Evolutionary conservation across 495 filamentous ascomycete genomes (phyloP).

Genomic region (Acidiella bohemica): DNA sequence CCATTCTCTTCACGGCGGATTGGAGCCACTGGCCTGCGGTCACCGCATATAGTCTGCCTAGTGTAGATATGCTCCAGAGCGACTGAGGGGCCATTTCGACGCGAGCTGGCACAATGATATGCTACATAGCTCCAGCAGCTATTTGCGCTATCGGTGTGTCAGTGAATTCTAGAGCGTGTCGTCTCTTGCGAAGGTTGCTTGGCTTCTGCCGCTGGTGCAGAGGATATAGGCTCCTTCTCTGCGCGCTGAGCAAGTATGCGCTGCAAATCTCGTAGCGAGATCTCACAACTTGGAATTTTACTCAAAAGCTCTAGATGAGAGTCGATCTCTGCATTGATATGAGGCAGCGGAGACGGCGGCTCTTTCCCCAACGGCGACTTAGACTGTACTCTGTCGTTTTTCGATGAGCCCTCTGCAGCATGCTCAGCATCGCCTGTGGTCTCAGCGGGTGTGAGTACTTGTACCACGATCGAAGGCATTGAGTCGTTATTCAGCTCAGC

Average conservation of each 20-base stretch:
- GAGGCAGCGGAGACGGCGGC: not conserved
- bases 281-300: conserved; percentile 6
- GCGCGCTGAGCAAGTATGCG: not conserved
- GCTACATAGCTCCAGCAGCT: too few relatives aligned
- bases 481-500: too few relatives aligned
- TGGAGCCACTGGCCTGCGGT: conserved; percentile 24
- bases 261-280: conserved; percentile 5
- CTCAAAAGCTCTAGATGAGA: conserved; percentile 5
- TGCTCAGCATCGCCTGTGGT: too few relatives aligned
- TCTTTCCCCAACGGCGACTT: too few relatives aligned
- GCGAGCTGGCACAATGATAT: too few relatives aligned
- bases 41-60: conserved; percentile 25
- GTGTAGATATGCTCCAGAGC: conserved; percentile 26
- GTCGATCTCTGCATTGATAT: not conserved
- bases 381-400: too few relatives aligned
- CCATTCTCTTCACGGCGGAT: conserved; percentile 27
- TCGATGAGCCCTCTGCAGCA: too few relatives aligned
- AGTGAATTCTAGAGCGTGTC: not conserved
- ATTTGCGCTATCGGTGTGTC: not conserved
- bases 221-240: not conserved
- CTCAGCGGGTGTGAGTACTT: too few relatives aligned
- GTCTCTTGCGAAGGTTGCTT: not conserved
- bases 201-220: not conserved
- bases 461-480: too few relatives aligned
- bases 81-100: too few relatives aligned